Evolutionary conservation across 257 asterid species (phyloP).

Genomic region (Jacaranda mimosifolia): DNA sequence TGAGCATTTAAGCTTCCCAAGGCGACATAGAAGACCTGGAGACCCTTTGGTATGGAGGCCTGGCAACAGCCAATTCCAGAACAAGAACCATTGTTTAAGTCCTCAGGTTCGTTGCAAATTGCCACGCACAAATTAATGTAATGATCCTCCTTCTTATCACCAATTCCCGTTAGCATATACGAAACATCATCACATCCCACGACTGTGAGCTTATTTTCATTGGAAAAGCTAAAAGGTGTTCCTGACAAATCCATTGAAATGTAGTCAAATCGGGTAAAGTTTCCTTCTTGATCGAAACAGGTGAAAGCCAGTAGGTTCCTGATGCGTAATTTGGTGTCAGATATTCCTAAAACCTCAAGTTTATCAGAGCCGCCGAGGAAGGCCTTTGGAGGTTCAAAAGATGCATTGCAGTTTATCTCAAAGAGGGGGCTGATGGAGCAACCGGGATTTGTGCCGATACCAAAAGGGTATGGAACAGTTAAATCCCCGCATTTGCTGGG

Average conservation of each 20-base stretch:
- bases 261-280: rapidly evolving
- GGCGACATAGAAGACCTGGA: neutral
- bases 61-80: slow-evolving; percentile 57
- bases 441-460: too few relatives aligned
- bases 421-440: too few relatives aligned
- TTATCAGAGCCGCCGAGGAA: too few relatives aligned
- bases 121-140: slow-evolving; percentile 44
- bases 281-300: slow-evolving; percentile 6
- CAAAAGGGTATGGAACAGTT: too few relatives aligned
- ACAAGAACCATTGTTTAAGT: slow-evolving; percentile 42
- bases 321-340: too few relatives aligned
- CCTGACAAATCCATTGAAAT: neutral
- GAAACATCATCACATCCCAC: slow-evolving; percentile 47
- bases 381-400: too few relatives aligned
- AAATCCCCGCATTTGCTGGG: too few relatives aligned
- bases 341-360: too few relatives aligned
- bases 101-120: slow-evolving; percentile 39
- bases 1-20: neutral
- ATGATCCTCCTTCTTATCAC: neutral
- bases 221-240: neutral
- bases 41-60: slow-evolving; percentile 48
- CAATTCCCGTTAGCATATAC: neutral
- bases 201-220: slow-evolving; percentile 38
- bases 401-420: too few relatives aligned
- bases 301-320: too few relatives aligned